Percentiles rank a stretch among this genome's conserved stretches.
Conservation (phyloP, 1,139 yeast species). For the Candida sanyaensis region DNA sequence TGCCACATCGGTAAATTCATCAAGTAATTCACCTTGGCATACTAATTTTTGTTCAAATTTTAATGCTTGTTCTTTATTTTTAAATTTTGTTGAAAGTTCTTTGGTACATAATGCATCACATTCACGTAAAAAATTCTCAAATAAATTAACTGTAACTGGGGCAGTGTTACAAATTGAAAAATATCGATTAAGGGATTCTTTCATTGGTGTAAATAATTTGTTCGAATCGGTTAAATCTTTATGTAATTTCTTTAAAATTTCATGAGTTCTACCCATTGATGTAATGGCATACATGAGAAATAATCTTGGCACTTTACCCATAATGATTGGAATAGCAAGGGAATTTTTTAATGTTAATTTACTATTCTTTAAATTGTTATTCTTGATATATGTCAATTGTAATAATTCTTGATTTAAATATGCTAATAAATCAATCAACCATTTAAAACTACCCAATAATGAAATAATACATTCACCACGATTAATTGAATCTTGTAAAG, state of each 20-base stretch:
- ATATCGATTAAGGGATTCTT: slow-evolving; percentile 54
- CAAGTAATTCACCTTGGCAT: slow-evolving; percentile 61
- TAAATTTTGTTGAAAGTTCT: slow-evolving; percentile 26
- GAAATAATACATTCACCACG: slow-evolving; percentile 61
- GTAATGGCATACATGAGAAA: slow-evolving; percentile 70
- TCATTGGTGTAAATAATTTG: slow-evolving; percentile 51
- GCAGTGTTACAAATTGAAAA: slow-evolving; percentile 54
- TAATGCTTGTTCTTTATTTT: slow-evolving; percentile 34
- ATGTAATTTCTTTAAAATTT: slow-evolving; percentile 50
- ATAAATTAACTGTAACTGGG: slow-evolving; percentile 58
- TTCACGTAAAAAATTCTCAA: slow-evolving; percentile 65
- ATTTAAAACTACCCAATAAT: slow-evolving; percentile 70
- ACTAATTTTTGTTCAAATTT: slow-evolving; percentile 66
- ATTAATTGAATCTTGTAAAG: slow-evolving; percentile 53
- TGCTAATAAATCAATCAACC: slow-evolving; percentile 74
- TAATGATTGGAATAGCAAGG: slow-evolving; percentile 51
- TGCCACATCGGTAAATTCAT: slow-evolving; percentile 38
- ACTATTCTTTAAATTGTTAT: slow-evolving; percentile 21
- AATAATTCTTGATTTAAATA: slow-evolving; percentile 69
- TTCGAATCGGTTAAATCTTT: slow-evolving; percentile 43
- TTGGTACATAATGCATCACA: slow-evolving; percentile 37
- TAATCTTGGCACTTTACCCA: slow-evolving; percentile 72
- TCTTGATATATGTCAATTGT: slow-evolving; percentile 29
- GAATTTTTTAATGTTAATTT: slow-evolving; percentile 32
- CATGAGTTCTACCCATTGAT: slow-evolving; percentile 68